Conservation (phyloP, 257 asterid species). For the Anisodus tanguticus region DNA sequence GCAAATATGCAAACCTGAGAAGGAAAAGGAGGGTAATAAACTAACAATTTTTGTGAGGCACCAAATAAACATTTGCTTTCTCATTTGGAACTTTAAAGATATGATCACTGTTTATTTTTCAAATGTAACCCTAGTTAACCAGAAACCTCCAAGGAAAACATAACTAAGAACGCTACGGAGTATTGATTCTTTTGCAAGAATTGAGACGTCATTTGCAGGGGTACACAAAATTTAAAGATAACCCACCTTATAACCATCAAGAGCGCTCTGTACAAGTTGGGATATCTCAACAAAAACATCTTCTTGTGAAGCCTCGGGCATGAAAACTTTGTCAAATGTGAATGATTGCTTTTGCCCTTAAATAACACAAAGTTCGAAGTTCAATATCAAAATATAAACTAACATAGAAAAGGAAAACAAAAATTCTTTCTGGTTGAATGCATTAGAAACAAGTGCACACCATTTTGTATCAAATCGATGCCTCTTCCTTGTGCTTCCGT, state of each 20-base stretch:
- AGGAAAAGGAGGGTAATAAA: background rate
- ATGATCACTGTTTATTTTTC: background rate
- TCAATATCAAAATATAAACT: conserved; percentile 7
- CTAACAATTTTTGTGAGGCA: background rate
- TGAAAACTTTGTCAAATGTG: conserved; percentile 87
- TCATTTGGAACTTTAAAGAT: background rate
- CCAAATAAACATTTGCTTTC: background rate
- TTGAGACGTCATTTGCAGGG: background rate
- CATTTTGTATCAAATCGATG: conserved; percentile 80
- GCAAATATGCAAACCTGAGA: conserved; percentile 94
- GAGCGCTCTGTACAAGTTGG: conserved; percentile 97
- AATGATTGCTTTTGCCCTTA: conserved; percentile 83
- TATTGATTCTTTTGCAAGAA: conserved; percentile 2
- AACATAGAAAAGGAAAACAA: background rate
- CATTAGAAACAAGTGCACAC: conserved; percentile 40
- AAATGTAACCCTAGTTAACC: background rate
- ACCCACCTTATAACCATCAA: conserved; percentile 93
- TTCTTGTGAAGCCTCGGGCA: conserved; percentile 82
- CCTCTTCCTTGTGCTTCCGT: conserved; percentile 73
- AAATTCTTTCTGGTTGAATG: background rate
- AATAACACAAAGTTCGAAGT: background rate
- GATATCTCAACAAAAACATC: conserved; percentile 94
- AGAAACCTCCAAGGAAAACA: background rate
- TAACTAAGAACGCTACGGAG: background rate
- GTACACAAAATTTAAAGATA: background rate